Base-by-base conservation (phyloP, 192 early-diverging fungal genomes). In the Gaertneriomyces semiglobifer region DNA sequence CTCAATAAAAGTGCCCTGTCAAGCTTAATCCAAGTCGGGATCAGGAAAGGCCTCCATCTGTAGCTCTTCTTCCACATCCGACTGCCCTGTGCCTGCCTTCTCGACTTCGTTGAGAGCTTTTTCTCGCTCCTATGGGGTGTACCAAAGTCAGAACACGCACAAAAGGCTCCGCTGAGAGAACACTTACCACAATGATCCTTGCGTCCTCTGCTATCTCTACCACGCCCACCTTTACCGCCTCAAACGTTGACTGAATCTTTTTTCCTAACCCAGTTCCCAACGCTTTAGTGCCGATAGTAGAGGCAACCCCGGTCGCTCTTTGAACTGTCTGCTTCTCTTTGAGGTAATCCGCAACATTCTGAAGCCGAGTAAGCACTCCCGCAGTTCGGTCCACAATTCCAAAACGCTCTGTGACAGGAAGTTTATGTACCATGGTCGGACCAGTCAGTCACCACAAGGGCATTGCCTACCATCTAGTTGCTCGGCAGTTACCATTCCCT, bases 161-260 rank as follows among this genome's bases (percentile, higher is more conserved):
- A 33, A 33, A 33, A 2, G 25, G 1, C 2, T 2, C 25, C 2
- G 25, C 25, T 33, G 25, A 33, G 25, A 33, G 0, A 33, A 33
- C 25, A 52, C 50, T n/a, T 52, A 6, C 50, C 50, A 52, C n/a
- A 20, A 52, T 20, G 3, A 20, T 52, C 6, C n/a, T 52, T n/a
- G 50, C 20, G 20, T 52, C 50, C 50, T 6, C 50, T 5, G 50
- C 50, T 18, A 52, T 52, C 50, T 52, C 50, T 52, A 52, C 20
- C 0, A 52, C 50, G 50, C 20, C 20, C 20, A 18, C 50, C 6
- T 52, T 52, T 20, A 52, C 50, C n/a, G 50, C n/a, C 50, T 52
- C 50, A 20, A 5, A 52, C n/a, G 50, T 20, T 52, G 50, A 18
- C n/a, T 52, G 50, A 52, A 52, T 52, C 20, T 20, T 52, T 52